Base-by-base conservation (phyloP, 1,284 basidiomycete genomes). In the Amylostereum areolatum region DNA sequence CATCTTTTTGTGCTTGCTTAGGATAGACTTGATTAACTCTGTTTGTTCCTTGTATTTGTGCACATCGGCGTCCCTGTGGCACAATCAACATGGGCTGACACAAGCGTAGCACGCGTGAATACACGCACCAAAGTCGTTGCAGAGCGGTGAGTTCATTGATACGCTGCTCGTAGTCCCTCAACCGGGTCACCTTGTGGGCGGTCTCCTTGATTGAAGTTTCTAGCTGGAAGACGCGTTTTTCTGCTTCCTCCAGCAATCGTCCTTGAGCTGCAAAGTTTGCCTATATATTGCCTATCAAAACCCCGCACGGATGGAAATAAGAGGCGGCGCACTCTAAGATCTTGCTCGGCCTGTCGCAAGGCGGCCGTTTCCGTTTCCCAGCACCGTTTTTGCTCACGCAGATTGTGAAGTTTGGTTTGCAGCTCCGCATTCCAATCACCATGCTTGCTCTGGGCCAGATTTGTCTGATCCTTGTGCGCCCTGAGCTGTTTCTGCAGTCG, bases 371-470 rank as follows among this genome's bases (percentile, higher is more conserved):
- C 83, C 0, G 66, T 66, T 29, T 77, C 69, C 83, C 83, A 87
- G 3, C 70, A 64, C 58, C 80, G 81, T 64, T 84, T 86, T 59
- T 88, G 79, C 42, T 85, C 80, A 40, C 85, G 72, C 41, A 87
- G 70, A 37, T 79, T 78, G 49, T 72, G 75, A 47, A 88, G 67
- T 61, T 83, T 86, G 52, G 78, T 78, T 62, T 82, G 80, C 34
- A 89, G 63, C 54, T 86, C 81, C 9, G 68, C 73, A 53, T 84
- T 87, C 83, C 84, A 89, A 50, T 89, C 84, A 4, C 77, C 75
- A 57, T 84, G 83, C 55, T 83, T 80, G 53, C 78, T 77, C 60
- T 85, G 86, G 6, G 78, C 75, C 4, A 73, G 75, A 5, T 74
- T 73, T 0, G 83, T 77, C 55, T 84, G 81, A 46, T 78, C 73